Evolutionary conservation across 78 protist species (phyloP).

Genomic region (Dictyostelium capitatum): DNA sequence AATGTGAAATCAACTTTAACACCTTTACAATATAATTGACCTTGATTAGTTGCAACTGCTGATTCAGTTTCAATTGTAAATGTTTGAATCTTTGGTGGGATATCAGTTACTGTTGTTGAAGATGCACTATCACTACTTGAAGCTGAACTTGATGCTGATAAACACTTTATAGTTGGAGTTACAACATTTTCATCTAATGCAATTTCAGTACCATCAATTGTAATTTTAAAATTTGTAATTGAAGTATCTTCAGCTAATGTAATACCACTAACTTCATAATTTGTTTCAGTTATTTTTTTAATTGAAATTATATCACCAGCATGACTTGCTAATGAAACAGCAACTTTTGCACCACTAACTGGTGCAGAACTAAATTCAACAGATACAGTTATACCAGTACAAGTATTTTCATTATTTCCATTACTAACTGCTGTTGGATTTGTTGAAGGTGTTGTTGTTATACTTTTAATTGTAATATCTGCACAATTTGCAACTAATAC

Average conservation of each 20-base stretch:
- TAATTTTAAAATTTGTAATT: not conserved
- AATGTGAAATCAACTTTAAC: not conserved
- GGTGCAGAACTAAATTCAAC: too few species aligned
- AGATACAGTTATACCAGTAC: too few species aligned
- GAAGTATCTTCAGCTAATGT: not conserved
- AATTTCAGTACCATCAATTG: not conserved
- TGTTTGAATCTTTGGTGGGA: not conserved
- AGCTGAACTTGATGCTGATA: not conserved
- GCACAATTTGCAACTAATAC: not conserved
- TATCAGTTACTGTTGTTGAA: not conserved
- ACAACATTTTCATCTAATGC: too few species aligned
- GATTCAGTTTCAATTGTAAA: not conserved
- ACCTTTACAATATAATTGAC: not conserved
- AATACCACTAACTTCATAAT: too few species aligned
- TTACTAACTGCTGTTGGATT: not conserved
- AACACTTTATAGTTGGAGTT: not conserved
- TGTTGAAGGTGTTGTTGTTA: not conserved
- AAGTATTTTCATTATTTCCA: too few species aligned
- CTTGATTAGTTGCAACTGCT: not conserved
- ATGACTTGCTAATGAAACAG: too few species aligned
- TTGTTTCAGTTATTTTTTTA: too few species aligned
- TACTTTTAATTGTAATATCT: not conserved
- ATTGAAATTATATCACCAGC: too few species aligned
- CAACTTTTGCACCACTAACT: too few species aligned
- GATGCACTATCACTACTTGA: not conserved